Evolutionary conservation across 2,329 filamentous ascomycete species (phyloP).

Genomic region (Huntiella bhutanensis): DNA sequence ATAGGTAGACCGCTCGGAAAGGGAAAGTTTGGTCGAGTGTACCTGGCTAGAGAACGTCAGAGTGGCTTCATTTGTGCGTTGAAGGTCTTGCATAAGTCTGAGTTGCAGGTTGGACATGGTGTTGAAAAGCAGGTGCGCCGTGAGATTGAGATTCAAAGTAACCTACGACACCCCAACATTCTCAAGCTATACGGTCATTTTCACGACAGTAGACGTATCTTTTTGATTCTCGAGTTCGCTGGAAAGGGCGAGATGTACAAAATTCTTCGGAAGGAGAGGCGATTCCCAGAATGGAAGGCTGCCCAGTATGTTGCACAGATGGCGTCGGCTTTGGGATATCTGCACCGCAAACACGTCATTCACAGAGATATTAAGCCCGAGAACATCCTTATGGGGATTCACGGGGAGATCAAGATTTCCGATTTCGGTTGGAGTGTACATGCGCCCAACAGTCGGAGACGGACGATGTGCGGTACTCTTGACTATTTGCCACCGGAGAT

Average conservation of each 20-base stretch:
- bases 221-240: slow-evolving; percentile 73
- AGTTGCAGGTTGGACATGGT: slow-evolving; percentile 48
- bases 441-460: slow-evolving; percentile 79
- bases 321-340: slow-evolving; percentile 73
- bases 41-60: slow-evolving; percentile 61
- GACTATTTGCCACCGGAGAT: slow-evolving; percentile 98
- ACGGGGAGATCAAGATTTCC: slow-evolving; percentile 95
- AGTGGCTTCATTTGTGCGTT: slow-evolving; percentile 71
- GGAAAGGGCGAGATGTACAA: slow-evolving; percentile 79
- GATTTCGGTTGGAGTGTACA: slow-evolving; percentile 99
- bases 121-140: slow-evolving; percentile 76
- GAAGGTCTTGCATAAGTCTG: slow-evolving; percentile 72
- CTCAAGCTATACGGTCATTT: slow-evolving; percentile 72
- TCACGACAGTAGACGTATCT: slow-evolving; percentile 74
- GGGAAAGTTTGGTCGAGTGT: slow-evolving; percentile 74
- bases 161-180: slow-evolving; percentile 72
- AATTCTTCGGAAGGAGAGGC: slow-evolving; percentile 57
- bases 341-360: slow-evolving; percentile 95
- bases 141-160: slow-evolving; percentile 79
- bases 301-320: slow-evolving; percentile 79
- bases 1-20: slow-evolving; percentile 74
- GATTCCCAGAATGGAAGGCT: slow-evolving; percentile 72
- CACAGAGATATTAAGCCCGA: slow-evolving; percentile 96
- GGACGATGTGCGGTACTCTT: slow-evolving; percentile 92
- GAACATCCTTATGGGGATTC: slow-evolving; percentile 88